Conservation (phyloP, 2,329 filamentous ascomycete species). For the Epichloe glyceriae region DNA sequence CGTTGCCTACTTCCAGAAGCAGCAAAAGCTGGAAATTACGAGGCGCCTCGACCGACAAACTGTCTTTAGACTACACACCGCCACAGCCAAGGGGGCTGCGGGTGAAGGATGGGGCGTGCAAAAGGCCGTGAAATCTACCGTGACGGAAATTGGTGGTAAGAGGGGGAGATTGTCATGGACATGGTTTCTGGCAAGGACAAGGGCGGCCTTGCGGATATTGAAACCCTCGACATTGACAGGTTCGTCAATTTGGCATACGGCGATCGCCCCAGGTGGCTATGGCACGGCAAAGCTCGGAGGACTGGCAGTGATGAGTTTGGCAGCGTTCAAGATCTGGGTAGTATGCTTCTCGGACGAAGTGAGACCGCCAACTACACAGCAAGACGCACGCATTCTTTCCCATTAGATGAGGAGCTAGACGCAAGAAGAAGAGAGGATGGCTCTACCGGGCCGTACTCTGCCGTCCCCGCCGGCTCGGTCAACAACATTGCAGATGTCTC, state of each 20-base stretch:
- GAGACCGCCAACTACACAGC: slow-evolving; percentile 25
- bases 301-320: slow-evolving; percentile 30
- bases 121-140: slow-evolving; percentile 86
- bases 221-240: slow-evolving; percentile 77
- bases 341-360: slow-evolving; percentile 44
- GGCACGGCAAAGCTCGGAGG: slow-evolving; percentile 79
- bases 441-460: slow-evolving; percentile 28
- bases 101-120: slow-evolving; percentile 88
- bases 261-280: slow-evolving; percentile 83
- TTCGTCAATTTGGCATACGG: slow-evolving; percentile 70
- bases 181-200: slow-evolving; percentile 82
- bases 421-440: slow-evolving; percentile 31
- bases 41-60: slow-evolving; percentile 74
- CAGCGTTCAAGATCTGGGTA: slow-evolving; percentile 31
- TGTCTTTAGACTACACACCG: slow-evolving; percentile 63
- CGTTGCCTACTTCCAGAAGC: slow-evolving; percentile 80
- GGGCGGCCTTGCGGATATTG: slow-evolving; percentile 79
- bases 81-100: slow-evolving; percentile 80
- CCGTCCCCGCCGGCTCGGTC: slow-evolving; percentile 30
- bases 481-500: slow-evolving; percentile 34
- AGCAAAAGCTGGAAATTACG: slow-evolving; percentile 66
- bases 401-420: slow-evolving; percentile 39
- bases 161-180: slow-evolving; percentile 93
- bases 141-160: slow-evolving; percentile 86
- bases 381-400: slow-evolving; percentile 37